Conservation (phyloP, 2,329 filamentous ascomycete genomes). For the Leptographium flavum region DNA sequence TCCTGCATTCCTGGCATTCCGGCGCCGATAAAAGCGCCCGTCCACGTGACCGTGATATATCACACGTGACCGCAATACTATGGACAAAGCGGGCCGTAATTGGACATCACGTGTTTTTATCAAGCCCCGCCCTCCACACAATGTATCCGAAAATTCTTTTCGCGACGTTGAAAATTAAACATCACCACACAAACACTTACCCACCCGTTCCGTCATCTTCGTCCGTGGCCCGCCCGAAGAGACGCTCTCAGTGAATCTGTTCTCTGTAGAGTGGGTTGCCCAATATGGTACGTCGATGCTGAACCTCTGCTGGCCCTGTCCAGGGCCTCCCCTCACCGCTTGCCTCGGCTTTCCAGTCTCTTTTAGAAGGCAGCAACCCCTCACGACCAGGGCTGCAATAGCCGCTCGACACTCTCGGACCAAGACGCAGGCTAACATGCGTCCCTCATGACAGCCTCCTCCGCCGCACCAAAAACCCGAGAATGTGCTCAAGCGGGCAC, state of each 20-base stretch:
- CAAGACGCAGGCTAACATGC: neutral
- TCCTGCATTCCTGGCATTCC: neutral
- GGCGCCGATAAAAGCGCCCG: neutral
- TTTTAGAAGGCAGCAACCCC: too few relatives aligned
- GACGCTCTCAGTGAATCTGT: conserved; percentile 1
- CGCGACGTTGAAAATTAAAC: neutral
- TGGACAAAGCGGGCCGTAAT: neutral
- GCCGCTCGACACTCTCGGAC: too few relatives aligned
- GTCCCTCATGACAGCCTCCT: conserved; percentile 46
- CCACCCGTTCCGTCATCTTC: neutral
- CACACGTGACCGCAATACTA: neutral
- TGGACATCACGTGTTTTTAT: neutral
- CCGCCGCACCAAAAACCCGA: conserved; percentile 95
- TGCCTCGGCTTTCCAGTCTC: neutral
- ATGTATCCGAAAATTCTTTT: conserved; percentile 5
- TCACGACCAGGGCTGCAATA: too few relatives aligned
- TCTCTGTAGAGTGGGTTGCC: conserved; percentile 33
- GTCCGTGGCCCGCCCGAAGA: conserved; percentile 2
- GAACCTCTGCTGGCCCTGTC: neutral
- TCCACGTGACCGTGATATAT: neutral
- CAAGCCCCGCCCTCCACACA: conserved; percentile 4
- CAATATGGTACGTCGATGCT: conserved; percentile 28
- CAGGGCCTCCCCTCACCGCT: neutral
- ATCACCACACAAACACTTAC: neutral
- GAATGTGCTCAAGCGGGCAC: conserved; percentile 96